These are phyloP conservation scores for Gossypium stocksii DNA, from an alignment of 345 rosid genomes.

Conservation along the genomic window DNA sequence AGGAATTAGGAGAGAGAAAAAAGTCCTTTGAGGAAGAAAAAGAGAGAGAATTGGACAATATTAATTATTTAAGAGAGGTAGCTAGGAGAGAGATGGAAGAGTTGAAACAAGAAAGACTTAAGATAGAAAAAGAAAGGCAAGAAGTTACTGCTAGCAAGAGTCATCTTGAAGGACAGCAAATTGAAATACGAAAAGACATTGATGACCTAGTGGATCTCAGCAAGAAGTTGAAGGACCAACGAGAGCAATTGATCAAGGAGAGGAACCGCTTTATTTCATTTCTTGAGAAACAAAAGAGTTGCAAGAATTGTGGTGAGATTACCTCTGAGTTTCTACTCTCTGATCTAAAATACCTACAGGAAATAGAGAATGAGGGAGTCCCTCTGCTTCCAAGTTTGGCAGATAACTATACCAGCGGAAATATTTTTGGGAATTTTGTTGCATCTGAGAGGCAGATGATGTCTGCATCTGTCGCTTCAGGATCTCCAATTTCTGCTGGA, in stretches of 20 bases:
- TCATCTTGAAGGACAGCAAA: conserved; percentile 74
- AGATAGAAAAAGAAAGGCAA: conserved; percentile 59
- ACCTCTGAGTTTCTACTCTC: conserved; percentile 68
- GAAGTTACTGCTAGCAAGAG: conserved; percentile 60
- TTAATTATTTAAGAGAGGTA: conserved; percentile 66
- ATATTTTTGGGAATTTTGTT: conserved; percentile 21
- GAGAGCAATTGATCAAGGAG: conserved; percentile 77
- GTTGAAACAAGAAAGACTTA: conserved; percentile 55
- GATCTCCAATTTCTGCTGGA: conserved; percentile 55
- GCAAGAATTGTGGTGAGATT: conserved; percentile 66
- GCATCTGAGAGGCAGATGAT: conserved; percentile 23
- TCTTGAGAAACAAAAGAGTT: conserved; percentile 64
- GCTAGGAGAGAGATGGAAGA: conserved; percentile 90
- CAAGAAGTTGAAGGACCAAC: conserved; percentile 66
- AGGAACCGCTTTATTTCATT: conserved; percentile 67
- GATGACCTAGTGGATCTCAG: conserved; percentile 77
- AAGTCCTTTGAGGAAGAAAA: conserved; percentile 77
- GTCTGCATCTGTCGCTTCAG: conserved; percentile 36
- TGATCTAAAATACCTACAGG: conserved; percentile 48
- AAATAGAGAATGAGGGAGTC: conserved; percentile 51
- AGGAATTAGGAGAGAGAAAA: conserved; percentile 47
- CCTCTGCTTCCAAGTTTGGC: conserved; percentile 39
- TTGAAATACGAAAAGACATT: conserved; percentile 78
- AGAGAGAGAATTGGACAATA: conserved; percentile 65
- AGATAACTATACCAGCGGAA: conserved; percentile 29